Evolutionary conservation across 805 yeast species (phyloP).

Genomic region (Jamesozyma spencerorum): DNA sequence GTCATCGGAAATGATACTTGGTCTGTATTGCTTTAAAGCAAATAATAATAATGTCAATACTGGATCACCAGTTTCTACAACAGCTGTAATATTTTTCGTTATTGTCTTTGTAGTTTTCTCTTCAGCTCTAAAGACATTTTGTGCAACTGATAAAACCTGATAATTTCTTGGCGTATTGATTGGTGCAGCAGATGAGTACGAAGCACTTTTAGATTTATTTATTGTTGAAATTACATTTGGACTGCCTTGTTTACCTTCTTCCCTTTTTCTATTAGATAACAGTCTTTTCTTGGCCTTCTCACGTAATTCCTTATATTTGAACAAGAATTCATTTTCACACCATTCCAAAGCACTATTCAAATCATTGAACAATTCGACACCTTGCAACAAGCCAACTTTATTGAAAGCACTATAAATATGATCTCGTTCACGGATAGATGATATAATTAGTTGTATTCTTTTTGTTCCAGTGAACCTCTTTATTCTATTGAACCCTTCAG

Average conservation of each 20-base stretch:
- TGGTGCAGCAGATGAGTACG: constrained; percentile 14
- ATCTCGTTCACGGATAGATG: constrained; percentile 64
- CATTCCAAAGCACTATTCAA: constrained; percentile 87
- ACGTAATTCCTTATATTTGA: constrained; percentile 31
- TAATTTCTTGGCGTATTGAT: constrained; percentile 35
- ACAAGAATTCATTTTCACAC: constrained; percentile 87
- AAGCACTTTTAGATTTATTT: background rate
- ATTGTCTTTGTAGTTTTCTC: constrained; percentile 16
- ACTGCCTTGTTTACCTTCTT: background rate
- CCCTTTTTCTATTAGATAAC: background rate
- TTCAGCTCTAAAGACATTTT: constrained; percentile 26
- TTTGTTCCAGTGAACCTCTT: constrained; percentile 66
- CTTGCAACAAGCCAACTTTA: constrained; percentile 75
- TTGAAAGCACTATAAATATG: constrained; percentile 60
- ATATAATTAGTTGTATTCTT: constrained; percentile 61
- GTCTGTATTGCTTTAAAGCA: constrained; percentile 24
- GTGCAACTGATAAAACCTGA: constrained; percentile 34
- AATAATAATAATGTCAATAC: constrained; percentile 22
- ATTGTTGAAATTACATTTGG: background rate
- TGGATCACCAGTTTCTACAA: constrained; percentile 13
- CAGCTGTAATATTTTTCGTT: constrained; percentile 1
- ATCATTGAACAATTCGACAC: constrained; percentile 54
- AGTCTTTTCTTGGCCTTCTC: constrained; percentile 16
- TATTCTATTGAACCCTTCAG: constrained; percentile 87
- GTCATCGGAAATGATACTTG: constrained; percentile 19